A percentile compares a stretch with the other conserved stretches of the same genome.
Evolutionary conservation across 2,329 filamentous ascomycete species (phyloP).

Genomic region (Ascochyta clinopodiicola): DNA sequence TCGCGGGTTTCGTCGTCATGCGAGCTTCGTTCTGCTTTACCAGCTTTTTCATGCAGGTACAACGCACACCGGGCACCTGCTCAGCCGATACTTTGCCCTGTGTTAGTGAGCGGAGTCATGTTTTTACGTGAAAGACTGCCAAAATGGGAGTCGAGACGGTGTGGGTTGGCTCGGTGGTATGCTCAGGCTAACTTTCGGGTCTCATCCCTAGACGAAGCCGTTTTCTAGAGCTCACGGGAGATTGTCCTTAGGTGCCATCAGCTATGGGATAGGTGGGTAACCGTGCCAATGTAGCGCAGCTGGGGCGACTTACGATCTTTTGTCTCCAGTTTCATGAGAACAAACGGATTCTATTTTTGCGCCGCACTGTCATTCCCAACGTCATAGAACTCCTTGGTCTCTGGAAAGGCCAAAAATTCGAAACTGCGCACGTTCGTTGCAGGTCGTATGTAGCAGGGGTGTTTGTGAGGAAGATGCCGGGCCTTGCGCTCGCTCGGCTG

Average conservation of each 20-base stretch:
- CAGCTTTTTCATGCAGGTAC: slow-evolving; percentile 4
- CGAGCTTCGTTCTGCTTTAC: background rate
- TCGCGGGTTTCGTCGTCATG: background rate
- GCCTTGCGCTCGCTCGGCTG: background rate
- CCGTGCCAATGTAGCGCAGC: background rate
- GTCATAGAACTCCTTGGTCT: background rate
- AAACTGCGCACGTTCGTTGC: background rate
- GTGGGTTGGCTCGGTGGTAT: too few relatives aligned
- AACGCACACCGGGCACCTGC: background rate
- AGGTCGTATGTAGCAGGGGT: background rate
- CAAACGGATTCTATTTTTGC: background rate
- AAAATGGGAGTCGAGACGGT: too few relatives aligned
- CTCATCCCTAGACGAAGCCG: too few relatives aligned
- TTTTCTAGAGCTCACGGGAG: too few relatives aligned
- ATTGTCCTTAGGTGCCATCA: background rate
- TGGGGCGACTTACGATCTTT: background rate
- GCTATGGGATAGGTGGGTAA: too few relatives aligned
- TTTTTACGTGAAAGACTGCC: too few relatives aligned
- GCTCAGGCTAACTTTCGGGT: too few relatives aligned
- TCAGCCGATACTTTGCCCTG: background rate
- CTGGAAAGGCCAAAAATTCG: background rate
- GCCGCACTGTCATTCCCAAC: background rate
- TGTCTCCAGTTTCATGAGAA: background rate
- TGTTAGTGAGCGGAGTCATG: background rate
- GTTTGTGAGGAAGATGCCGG: background rate